Evolutionary conservation across 352 stramenopile species (phyloP).

Genomic region (Phytophthora multivora): DNA sequence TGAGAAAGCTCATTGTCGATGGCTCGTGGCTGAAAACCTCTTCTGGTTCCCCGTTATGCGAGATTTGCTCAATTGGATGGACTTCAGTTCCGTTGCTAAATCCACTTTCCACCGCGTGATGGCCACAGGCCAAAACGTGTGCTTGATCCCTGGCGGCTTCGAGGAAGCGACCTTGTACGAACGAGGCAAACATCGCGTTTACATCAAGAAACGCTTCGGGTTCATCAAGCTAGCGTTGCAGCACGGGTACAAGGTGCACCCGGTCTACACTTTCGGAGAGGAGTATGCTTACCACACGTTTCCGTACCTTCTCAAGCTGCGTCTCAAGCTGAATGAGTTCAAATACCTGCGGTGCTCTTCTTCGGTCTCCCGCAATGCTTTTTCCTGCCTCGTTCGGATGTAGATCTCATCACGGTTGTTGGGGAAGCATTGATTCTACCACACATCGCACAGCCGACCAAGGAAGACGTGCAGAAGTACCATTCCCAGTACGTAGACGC

Average conservation of each 20-base stretch:
- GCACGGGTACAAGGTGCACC: conserved; percentile 87
- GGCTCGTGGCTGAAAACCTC: conserved; percentile 72
- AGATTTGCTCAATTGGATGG: conserved; percentile 64
- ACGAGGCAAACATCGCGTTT: conserved; percentile 85
- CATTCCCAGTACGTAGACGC: conserved; percentile 87
- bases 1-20: conserved; percentile 44
- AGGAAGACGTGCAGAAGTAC: conserved; percentile 89
- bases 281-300: conserved; percentile 84
- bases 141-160: conserved; percentile 91
- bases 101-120: conserved; percentile 51
- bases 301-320: conserved; percentile 67
- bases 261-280: conserved; percentile 93
- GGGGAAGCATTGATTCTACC: conserved; percentile 85
- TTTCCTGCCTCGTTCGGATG: conserved; percentile 74
- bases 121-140: conserved; percentile 56
- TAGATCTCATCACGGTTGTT: conserved; percentile 88
- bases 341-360: conserved; percentile 85
- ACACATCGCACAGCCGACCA: conserved; percentile 82
- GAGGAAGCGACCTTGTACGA: conserved; percentile 92
- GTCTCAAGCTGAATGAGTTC: conserved; percentile 80
- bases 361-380: conserved; percentile 76
- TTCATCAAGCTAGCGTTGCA: conserved; percentile 94
- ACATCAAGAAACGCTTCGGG: conserved; percentile 87
- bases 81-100: conserved; percentile 54
- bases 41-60: conserved; percentile 65